Conservation (phyloP, 1,284 basidiomycete species). For the Tremellales sp. region DNA sequence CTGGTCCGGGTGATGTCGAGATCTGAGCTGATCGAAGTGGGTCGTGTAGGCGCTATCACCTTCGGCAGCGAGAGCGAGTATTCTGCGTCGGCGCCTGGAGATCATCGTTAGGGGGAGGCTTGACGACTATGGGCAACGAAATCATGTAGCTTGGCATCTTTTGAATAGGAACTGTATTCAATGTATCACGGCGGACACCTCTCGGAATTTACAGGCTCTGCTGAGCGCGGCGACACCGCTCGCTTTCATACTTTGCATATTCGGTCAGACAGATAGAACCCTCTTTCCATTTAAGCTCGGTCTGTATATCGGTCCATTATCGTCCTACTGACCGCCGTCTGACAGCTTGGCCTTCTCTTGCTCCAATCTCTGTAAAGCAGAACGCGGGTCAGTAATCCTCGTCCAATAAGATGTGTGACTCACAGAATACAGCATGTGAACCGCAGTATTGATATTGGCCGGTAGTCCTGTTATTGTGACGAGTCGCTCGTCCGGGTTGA, state of each 20-base stretch:
- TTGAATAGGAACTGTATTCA: too few species aligned
- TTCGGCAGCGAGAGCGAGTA: slow-evolving; percentile 41
- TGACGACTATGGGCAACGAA: too few species aligned
- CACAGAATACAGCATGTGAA: slow-evolving; percentile 86
- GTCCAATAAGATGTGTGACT: slow-evolving; percentile 39
- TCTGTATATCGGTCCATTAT: too few species aligned
- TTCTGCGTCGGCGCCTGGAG: not conserved
- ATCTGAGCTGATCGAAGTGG: not conserved
- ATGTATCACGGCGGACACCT: too few species aligned
- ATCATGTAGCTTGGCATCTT: too few species aligned
- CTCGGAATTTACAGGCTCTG: too few species aligned
- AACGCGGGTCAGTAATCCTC: slow-evolving; percentile 10
- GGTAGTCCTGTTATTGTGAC: slow-evolving; percentile 94
- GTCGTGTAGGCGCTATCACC: slow-evolving; percentile 37
- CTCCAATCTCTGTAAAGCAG: slow-evolving; percentile 63
- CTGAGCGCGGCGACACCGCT: too few species aligned
- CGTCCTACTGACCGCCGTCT: not conserved
- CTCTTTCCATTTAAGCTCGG: too few species aligned
- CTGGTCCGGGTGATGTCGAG: not conserved
- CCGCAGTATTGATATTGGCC: slow-evolving; percentile 92
- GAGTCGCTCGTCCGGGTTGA: slow-evolving; percentile 72
- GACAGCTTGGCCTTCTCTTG: slow-evolving; percentile 55
- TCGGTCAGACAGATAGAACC: too few species aligned
- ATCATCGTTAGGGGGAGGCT: too few species aligned
- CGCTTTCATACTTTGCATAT: too few species aligned